Conservation (phyloP, 2,329 filamentous ascomycete species). For the Cladophialophora immunda region DNA sequence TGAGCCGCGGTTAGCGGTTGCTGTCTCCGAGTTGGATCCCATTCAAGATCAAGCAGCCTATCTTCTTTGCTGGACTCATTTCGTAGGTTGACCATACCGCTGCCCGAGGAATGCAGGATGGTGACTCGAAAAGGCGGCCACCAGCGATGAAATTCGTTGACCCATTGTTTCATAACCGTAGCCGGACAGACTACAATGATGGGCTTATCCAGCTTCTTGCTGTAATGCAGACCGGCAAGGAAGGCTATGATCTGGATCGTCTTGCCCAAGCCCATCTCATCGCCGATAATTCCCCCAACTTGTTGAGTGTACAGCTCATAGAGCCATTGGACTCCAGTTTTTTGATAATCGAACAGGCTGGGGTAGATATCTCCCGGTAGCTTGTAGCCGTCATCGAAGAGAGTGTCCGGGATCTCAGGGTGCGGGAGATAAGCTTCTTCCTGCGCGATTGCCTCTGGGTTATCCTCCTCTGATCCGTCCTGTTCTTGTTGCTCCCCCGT, state of each 20-base stretch:
- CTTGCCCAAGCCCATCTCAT: conserved; percentile 99
- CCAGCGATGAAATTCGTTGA: conserved; percentile 98
- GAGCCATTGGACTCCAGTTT: conserved; percentile 95
- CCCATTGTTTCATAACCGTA: conserved; percentile 96
- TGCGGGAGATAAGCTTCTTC: conserved; percentile 87
- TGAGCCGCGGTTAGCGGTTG: conserved; percentile 63
- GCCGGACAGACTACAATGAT: conserved; percentile 92
- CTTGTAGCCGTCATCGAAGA: conserved; percentile 77
- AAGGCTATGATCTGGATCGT: conserved; percentile 85
- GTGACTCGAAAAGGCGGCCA: conserved; percentile 98
- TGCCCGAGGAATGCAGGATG: conserved; percentile 93
- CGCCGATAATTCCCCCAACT: conserved; percentile 92
- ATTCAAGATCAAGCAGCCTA: conserved; percentile 65
- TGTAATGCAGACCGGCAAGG: conserved; percentile 90
- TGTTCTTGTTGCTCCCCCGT: conserved; percentile 48
- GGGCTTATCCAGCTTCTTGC: conserved; percentile 81
- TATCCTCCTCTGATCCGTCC: conserved; percentile 53
- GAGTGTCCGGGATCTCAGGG: conserved; percentile 79
- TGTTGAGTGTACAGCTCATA: conserved; percentile 89
- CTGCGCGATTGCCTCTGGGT: conserved; percentile 23
- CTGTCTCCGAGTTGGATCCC: conserved; percentile 53
- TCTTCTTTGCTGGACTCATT: conserved; percentile 70
- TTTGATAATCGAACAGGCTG: conserved; percentile 94
- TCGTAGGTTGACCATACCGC: conserved; percentile 87
- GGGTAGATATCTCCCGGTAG: conserved; percentile 93